phyloP scores from a whole-genome alignment of 768 basidiomycete genomes.

The Cystobasidium ongulense region DNA sequence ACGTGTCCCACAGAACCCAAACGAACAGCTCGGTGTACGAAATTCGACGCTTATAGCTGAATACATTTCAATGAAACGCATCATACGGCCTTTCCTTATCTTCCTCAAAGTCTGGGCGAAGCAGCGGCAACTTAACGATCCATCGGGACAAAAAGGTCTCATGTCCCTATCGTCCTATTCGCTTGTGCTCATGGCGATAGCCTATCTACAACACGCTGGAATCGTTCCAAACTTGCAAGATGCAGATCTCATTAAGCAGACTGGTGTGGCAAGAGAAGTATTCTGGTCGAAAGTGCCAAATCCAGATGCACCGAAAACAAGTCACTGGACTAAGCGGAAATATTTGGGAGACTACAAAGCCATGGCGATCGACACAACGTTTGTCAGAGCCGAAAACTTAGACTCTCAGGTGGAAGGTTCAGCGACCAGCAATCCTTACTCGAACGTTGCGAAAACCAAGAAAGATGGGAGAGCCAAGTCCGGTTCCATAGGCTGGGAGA shows the following conservation, averaged over 20 bases:
- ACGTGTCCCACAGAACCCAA: constrained; percentile 59
- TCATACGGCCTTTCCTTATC: constrained; percentile 48
- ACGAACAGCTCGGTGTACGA: constrained; percentile 54
- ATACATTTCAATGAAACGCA: constrained; percentile 52
- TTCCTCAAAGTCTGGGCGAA: constrained; percentile 59
- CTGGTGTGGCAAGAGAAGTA: background rate
- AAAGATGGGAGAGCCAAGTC: background rate
- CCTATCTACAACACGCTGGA: constrained; percentile 50
- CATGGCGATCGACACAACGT: constrained; percentile 28
- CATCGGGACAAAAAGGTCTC: constrained; percentile 42
- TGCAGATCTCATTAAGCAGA: constrained; percentile 26
- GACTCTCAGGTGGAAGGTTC: background rate
- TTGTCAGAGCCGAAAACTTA: background rate
- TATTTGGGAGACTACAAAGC: constrained; percentile 21
- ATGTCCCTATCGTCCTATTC: constrained; percentile 59
- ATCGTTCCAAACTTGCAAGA: constrained; percentile 40
- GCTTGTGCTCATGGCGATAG: constrained; percentile 57
- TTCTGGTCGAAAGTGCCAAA: constrained; percentile 33
- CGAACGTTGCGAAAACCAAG: background rate
- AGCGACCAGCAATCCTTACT: background rate
- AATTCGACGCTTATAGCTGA: constrained; percentile 50
- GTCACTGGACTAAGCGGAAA: background rate
- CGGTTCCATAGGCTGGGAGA: background rate
- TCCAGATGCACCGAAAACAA: background rate
- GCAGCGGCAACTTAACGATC: constrained; percentile 52